Conservation (phyloP, 2,329 filamentous ascomycete genomes). For the Fusarium foetens region DNA sequence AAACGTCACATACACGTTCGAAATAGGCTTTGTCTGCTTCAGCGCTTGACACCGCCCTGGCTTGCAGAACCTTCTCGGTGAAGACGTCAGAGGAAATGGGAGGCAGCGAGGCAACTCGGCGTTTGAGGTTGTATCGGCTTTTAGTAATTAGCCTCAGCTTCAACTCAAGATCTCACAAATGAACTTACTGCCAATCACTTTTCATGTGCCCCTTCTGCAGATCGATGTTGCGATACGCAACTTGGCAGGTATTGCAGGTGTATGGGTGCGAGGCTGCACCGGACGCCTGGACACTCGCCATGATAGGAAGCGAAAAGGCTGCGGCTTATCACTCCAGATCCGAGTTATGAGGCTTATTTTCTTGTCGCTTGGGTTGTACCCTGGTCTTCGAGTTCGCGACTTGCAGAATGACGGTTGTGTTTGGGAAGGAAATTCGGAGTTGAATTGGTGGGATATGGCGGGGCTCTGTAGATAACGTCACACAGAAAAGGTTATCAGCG, state of each 20-base stretch:
- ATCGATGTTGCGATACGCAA: slow-evolving; percentile 94
- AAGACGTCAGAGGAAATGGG: slow-evolving; percentile 93
- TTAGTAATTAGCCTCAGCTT: slow-evolving; percentile 1
- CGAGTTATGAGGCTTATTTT: neutral
- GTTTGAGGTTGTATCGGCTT: slow-evolving; percentile 95
- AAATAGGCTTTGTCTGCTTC: slow-evolving; percentile 90
- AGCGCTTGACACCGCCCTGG: slow-evolving; percentile 83
- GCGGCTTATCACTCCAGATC: neutral
- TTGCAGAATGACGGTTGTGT: slow-evolving; percentile 1
- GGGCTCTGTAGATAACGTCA: slow-evolving; percentile 46
- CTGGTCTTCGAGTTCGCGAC: neutral
- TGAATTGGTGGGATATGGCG: slow-evolving; percentile 44
- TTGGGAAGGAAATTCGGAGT: slow-evolving; percentile 39
- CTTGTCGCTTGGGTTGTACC: neutral
- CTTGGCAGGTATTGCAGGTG: slow-evolving; percentile 98
- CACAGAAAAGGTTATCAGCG: slow-evolving; percentile 39
- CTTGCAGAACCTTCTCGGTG: slow-evolving; percentile 93
- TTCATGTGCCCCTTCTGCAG: slow-evolving; percentile 96
- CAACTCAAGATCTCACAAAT: no score
- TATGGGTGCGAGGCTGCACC: slow-evolving; percentile 77
- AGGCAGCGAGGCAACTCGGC: slow-evolving; percentile 87
- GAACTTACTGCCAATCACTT: slow-evolving; percentile 94
- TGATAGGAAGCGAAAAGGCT: slow-evolving; percentile 40
- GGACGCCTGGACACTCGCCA: slow-evolving; percentile 57
- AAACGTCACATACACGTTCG: slow-evolving; percentile 82